These are phyloP conservation scores for Penicillium sp. DNA, from an alignment of 2,329 filamentous ascomycete species.

Conservation along the genomic window DNA sequence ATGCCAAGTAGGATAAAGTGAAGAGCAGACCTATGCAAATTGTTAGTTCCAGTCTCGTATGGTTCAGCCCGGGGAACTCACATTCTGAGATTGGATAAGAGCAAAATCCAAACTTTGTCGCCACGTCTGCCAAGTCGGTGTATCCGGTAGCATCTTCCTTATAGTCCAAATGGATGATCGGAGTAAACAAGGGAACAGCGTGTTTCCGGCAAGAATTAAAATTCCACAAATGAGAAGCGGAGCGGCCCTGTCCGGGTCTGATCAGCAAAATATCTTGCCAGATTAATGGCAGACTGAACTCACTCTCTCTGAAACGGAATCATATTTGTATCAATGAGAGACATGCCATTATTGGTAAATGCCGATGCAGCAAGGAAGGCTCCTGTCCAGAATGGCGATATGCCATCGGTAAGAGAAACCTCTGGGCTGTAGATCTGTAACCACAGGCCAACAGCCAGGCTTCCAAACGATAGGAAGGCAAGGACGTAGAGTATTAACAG, in stretches of 20 bases:
- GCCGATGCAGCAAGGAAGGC: constrained; percentile 55
- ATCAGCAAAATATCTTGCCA: constrained; percentile 1
- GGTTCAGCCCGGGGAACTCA: neutral
- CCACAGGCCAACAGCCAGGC: constrained; percentile 49
- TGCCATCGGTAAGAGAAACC: constrained; percentile 45
- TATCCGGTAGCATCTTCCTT: constrained; percentile 29
- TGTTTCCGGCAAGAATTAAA: constrained; percentile 65
- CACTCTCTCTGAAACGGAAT: constrained; percentile 43
- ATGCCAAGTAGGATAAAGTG: constrained; percentile 61
- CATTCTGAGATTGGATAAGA: constrained; percentile 33
- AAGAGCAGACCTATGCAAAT: constrained; percentile 27
- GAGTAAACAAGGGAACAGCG: constrained; percentile 64
- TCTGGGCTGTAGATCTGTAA: constrained; percentile 42
- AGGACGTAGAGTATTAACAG: constrained; percentile 48
- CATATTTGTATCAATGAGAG: constrained; percentile 54
- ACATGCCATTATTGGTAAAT: constrained; percentile 58
- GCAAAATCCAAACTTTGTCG: constrained; percentile 33
- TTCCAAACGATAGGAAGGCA: constrained; percentile 48
- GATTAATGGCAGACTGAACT: neutral
- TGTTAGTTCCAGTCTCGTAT: neutral
- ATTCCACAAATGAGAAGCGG: constrained; percentile 52
- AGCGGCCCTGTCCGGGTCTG: constrained; percentile 29
- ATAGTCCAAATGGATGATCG: constrained; percentile 59
- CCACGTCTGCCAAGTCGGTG: constrained; percentile 29
- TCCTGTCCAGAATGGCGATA: constrained; percentile 52